Conservation (phyloP, 176 grass and related monocot genomes). For the Saccharum spontaneum region DNA sequence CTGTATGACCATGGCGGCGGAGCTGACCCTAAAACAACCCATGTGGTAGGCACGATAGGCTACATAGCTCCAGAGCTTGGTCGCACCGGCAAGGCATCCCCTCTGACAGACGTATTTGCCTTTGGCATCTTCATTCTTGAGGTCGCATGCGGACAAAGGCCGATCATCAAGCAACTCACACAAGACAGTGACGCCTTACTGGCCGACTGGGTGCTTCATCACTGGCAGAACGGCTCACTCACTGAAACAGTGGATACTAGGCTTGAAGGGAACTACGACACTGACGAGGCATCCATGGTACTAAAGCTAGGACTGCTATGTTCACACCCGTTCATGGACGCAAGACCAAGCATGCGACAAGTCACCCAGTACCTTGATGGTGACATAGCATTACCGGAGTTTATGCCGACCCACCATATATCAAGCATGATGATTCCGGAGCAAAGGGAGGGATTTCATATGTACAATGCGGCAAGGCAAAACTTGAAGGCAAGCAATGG, state of each 20-base stretch:
- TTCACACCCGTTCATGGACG: conserved; percentile 15
- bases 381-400: neutral
- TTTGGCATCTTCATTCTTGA: too few relatives aligned
- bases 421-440: neutral
- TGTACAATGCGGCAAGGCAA: neutral
- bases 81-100: too few relatives aligned
- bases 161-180: too few relatives aligned
- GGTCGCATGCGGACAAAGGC: too few relatives aligned
- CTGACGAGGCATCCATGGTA: conserved; percentile 33
- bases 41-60: too few relatives aligned
- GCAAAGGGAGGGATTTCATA: neutral
- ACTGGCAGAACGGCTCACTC: neutral
- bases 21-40: too few relatives aligned
- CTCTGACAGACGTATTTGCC: too few relatives aligned
- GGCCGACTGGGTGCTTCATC: conserved; percentile 16
- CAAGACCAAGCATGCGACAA: conserved; percentile 32
- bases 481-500: neutral
- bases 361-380: conserved; percentile 34
- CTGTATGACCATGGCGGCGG: too few relatives aligned
- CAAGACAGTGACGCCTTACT: neutral
- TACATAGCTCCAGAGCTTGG: too few relatives aligned
- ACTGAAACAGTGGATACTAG: conserved; percentile 5
- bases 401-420: neutral
- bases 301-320: conserved; percentile 40
- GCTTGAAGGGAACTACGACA: neutral